These are phyloP conservation scores for Leavenworthia alabamica DNA, from an alignment of 345 rosid species.

Conservation along the genomic window DNA sequence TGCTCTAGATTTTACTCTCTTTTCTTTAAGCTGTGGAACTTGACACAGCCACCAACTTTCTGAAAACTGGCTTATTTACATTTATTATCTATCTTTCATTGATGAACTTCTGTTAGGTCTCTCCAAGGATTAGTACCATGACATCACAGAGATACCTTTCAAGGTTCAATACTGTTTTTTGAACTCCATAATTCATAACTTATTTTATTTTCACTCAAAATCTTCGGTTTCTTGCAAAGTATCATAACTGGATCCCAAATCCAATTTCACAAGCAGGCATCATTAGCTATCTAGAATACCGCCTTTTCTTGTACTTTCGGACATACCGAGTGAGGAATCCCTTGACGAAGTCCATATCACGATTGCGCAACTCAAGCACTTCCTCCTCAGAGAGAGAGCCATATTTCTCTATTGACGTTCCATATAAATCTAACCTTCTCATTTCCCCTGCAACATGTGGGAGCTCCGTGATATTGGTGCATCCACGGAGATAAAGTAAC, in stretches of 20 bases:
- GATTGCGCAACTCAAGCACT: background rate
- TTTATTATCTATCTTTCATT: background rate
- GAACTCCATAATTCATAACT: background rate
- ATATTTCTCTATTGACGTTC: conserved; percentile 21
- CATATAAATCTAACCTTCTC: conserved; percentile 14
- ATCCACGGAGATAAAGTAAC: conserved; percentile 20
- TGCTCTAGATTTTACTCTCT: conserved; percentile 9
- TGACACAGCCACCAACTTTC: conserved; percentile 8
- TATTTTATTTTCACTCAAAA: background rate
- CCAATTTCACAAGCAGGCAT: background rate
- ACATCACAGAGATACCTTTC: background rate
- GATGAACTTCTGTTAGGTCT: background rate
- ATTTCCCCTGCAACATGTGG: conserved; percentile 15
- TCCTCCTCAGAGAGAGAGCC: conserved; percentile 4
- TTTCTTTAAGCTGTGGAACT: conserved; percentile 25
- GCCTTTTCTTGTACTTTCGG: background rate
- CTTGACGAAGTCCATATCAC: conserved; percentile 6
- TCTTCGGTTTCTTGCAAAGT: background rate
- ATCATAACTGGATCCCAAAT: background rate
- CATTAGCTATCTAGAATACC: conserved; percentile 4
- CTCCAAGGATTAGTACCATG: background rate
- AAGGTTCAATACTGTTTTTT: background rate
- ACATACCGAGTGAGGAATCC: background rate
- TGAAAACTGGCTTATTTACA: background rate
- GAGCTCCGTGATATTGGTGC: conserved; percentile 6